Evolutionary conservation across 805 yeast species (phyloP), one percentile per base, ranked within the genome.

Genomic region (Candida krabiensis): DNA sequence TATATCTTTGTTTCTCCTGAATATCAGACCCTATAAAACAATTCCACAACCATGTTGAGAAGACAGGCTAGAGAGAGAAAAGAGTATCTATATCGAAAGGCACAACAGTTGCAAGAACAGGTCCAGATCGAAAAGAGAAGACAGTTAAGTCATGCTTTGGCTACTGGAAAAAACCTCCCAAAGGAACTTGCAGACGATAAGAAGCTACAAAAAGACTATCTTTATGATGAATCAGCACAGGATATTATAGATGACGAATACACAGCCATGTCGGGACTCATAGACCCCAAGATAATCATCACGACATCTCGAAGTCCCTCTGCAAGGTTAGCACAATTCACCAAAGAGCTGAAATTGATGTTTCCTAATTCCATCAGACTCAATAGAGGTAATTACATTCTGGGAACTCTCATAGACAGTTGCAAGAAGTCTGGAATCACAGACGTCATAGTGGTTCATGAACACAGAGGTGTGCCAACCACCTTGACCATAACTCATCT

Each of bases 401-500:
- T 93, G 71, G 83, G 96, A 1, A 83, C 84, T 35, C 66, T 93
- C 31, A 95, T 88, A 3, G 77, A 81, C 32, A 87, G 96, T 1
- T 89, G 97, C 63, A 77, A 84, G 42, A 51, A 50, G 27, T 80
- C 91, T 0, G 86, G 85, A 13, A 79, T 91, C 8, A 83, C 93
- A 2, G 99, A 93, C 60, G 66, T 93, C 50, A 70, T 93, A 17
- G 74, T 93, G 3, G 66, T 93, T 16, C 98, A 93, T 60, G 99
- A 93, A 60, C 99, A 93, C 64, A 76, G 99, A 65, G 99, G 99
- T 77, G 91, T 87, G 0, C 99, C 99, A 36, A 90, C 96, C 0
- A 86, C 96, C 1, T 56, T 93, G 43, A 91, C 98, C 1, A 68
- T 93, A 19, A 83, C 93, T 23, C 99, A 93, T 69, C 86, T 93